Base-by-base conservation (phyloP, 2,329 filamentous ascomycete genomes). In the Beauveria sp. region DNA sequence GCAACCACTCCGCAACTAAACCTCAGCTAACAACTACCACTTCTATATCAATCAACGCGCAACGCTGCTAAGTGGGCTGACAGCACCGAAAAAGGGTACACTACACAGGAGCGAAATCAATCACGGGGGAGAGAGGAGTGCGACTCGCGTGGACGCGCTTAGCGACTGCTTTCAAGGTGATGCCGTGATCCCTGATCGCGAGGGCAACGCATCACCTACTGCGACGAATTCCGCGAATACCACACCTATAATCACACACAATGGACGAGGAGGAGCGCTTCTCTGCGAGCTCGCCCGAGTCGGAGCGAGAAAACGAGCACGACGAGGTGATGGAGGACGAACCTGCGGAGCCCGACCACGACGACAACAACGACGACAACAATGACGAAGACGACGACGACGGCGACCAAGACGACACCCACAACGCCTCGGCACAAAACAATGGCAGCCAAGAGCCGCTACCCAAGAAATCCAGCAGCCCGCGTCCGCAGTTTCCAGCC, bases 321-420 rank as follows among this genome's bases (percentile, higher is more conserved):
- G 56, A 63, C 9, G 50, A 54, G 38, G 61, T 56, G 31, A 50
- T 63, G 56, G 62, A 60, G 48, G 55, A 64, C 60, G 70, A 73
- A 42, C 65, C 66, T 14, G 55, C 62, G 45, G 70, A 73, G 43
- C 64, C 67, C 28, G 70, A 72, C 9, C 70, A 75, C 66, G 71
- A 75, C 9, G 72, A 77, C n/a, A 50, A 50, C 12, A 69, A 78
- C 5, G 70, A 75, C 10, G 72, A 77, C 5, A 46, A 46, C 9
- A 69, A 78, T 5, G 70, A 75, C 7, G 69, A 75, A 10, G 71
- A 75, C 3, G 72, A 71, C 22, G 71, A 76, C 0, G 69, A 71
- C 5, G 71, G 74, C 2, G 69, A 72, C 2, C 71, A 74, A 1
- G 70, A 72, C 18, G 73, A 74, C 66, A 78, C 76, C 50, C 72